phyloP scores from a whole-genome alignment of 371 early-diverging fungal genomes.

The Actinomucor elegans region DNA sequence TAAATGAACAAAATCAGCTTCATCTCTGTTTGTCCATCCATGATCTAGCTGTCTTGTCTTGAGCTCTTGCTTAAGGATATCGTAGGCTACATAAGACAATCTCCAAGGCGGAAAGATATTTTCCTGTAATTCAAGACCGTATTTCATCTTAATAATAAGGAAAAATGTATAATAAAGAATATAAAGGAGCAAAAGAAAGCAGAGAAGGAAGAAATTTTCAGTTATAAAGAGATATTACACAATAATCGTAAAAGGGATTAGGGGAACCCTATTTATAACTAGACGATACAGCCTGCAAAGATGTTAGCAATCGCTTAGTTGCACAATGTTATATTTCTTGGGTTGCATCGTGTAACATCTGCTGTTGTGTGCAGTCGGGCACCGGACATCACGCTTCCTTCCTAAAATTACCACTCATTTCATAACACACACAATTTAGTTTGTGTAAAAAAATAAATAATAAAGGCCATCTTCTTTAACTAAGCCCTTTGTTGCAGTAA shows the following conservation, averaged over 20 bases:
- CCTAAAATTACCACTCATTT: constrained; percentile 8
- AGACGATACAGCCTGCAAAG: no score
- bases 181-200: constrained; percentile 7
- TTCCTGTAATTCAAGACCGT: constrained; percentile 45
- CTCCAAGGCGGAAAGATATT: constrained; percentile 68
- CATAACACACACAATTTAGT: background rate
- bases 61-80: constrained; percentile 81
- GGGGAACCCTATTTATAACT: background rate
- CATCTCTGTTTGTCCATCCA: constrained; percentile 63
- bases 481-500: no score
- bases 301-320: no score
- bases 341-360: constrained; percentile 6
- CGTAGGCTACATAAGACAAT: constrained; percentile 91
- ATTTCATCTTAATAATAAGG: constrained; percentile 35
- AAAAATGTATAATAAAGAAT: constrained; percentile 7
- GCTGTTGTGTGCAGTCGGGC: constrained; percentile 11
- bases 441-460: background rate
- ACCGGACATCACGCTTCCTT: constrained; percentile 21
- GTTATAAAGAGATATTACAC: background rate
- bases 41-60: constrained; percentile 52
- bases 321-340: no score
- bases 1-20: constrained; percentile 75
- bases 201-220: constrained; percentile 3
- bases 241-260: background rate
- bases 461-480: background rate